phyloP scores from a whole-genome alignment of 306 rosid species.

The Myrica gale region DNA sequence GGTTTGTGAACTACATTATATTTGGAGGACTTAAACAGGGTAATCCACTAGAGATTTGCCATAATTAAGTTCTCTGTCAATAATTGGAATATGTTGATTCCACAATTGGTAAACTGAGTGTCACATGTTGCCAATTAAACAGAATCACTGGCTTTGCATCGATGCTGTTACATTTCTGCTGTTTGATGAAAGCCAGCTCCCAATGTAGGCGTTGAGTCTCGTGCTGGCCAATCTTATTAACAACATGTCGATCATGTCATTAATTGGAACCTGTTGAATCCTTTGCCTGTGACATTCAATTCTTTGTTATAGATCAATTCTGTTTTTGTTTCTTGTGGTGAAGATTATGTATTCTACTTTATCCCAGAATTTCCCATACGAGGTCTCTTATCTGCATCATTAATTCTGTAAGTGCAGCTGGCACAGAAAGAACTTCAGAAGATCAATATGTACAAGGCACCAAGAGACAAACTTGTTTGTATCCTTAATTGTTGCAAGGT shows the following conservation, averaged over 20 bases:
- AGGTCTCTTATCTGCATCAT: conserved; percentile 22
- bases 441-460: conserved; percentile 98
- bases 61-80: neutral
- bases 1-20: neutral
- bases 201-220: neutral
- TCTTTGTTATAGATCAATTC: neutral
- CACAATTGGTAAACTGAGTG: neutral
- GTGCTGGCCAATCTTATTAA: neutral
- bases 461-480: conserved; percentile 94
- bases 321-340: neutral
- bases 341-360: neutral
- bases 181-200: neutral
- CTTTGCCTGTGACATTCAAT: neutral
- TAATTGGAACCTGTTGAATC: neutral
- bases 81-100: neutral
- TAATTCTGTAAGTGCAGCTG: conserved; percentile 57
- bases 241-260: neutral
- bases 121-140: neutral
- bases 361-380: neutral
- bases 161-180: neutral
- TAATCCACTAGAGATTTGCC: neutral
- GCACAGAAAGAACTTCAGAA: conserved; percentile 96
- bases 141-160: neutral
- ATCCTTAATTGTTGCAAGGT: conserved; percentile 95
- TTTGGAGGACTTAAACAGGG: too few species aligned